phyloP scores from a whole-genome alignment of 2,329 filamentous ascomycete genomes.

The Nemania diffusa region DNA sequence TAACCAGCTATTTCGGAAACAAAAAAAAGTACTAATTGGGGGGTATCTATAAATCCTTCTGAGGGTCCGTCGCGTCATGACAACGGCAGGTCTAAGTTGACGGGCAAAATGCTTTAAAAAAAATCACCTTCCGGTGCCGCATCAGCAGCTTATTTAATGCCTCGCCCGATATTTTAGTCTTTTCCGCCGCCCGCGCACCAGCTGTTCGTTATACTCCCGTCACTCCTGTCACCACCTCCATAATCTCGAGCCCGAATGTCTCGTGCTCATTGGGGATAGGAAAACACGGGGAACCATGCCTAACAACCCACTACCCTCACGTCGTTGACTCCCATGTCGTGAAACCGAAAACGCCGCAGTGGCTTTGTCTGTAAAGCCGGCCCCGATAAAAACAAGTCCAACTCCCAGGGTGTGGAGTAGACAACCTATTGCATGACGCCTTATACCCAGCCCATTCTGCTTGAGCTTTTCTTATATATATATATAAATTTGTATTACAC shows the following conservation, averaged over 20 bases:
- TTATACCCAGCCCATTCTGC: slow-evolving; percentile 21
- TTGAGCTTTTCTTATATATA: slow-evolving; percentile 30
- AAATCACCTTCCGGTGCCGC: slow-evolving; percentile 4
- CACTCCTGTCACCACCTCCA: neutral
- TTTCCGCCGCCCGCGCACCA: neutral
- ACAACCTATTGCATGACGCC: slow-evolving; percentile 22
- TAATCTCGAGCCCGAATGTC: neutral
- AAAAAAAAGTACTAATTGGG: slow-evolving; percentile 13
- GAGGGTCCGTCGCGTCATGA: slow-evolving; percentile 1
- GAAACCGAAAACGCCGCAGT: slow-evolving; percentile 28
- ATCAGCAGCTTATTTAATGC: slow-evolving; percentile 20
- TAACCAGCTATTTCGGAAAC: neutral
- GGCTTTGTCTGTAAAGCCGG: slow-evolving; percentile 26
- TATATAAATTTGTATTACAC: slow-evolving; percentile 40
- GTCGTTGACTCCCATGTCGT: slow-evolving; percentile 8
- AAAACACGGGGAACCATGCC: neutral
- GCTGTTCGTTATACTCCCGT: slow-evolving; percentile 6
- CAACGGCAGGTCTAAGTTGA: slow-evolving; percentile 21
- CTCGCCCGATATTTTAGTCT: slow-evolving; percentile 15
- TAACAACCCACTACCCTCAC: slow-evolving; percentile 6
- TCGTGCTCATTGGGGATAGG: slow-evolving; percentile 1
- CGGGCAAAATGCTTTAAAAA: slow-evolving; percentile 10
- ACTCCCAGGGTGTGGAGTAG: slow-evolving; percentile 15
- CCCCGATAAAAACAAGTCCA: slow-evolving; percentile 14
- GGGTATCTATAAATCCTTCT: slow-evolving; percentile 34